These are phyloP conservation scores for Pythium monospermum DNA, from an alignment of 352 stramenopile species.

Conservation along the genomic window DNA sequence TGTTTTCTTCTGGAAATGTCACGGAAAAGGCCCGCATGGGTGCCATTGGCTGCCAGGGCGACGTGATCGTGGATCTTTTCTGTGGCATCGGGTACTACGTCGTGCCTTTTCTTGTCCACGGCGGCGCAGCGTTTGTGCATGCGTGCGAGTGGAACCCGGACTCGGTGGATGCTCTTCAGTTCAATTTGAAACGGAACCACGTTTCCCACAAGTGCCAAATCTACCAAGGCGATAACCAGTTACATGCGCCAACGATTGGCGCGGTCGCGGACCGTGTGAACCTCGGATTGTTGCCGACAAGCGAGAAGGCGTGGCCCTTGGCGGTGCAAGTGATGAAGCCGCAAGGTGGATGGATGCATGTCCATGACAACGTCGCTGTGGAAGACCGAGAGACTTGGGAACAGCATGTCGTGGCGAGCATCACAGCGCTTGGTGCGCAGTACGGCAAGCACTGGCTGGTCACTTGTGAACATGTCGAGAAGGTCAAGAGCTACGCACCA, in stretches of 20 bases:
- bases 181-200: conserved; percentile 91
- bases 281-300: conserved; percentile 92
- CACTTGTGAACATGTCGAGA: conserved; percentile 82
- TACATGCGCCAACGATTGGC: conserved; percentile 59
- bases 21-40: conserved; percentile 95
- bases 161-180: conserved; percentile 84
- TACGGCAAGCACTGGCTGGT: conserved; percentile 64
- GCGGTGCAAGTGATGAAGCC: conserved; percentile 89
- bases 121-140: conserved; percentile 85
- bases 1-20: conserved; percentile 97
- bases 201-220: conserved; percentile 76
- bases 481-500: conserved; percentile 91
- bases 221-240: conserved; percentile 89
- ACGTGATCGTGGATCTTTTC: conserved; percentile 95
- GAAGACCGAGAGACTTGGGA: conserved; percentile 81
- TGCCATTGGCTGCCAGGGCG: conserved; percentile 67
- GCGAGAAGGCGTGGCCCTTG: conserved; percentile 91
- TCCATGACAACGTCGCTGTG: conserved; percentile 94
- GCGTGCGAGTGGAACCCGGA: conserved; percentile 96
- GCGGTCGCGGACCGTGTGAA: conserved; percentile 91
- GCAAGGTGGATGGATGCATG: conserved; percentile 90
- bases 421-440: conserved; percentile 39
- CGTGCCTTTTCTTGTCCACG: conserved; percentile 91
- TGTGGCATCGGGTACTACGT: conserved; percentile 98
- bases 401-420: conserved; percentile 46